phyloP scores from a whole-genome alignment of 768 basidiomycete species.

The Russula olivacea region DNA sequence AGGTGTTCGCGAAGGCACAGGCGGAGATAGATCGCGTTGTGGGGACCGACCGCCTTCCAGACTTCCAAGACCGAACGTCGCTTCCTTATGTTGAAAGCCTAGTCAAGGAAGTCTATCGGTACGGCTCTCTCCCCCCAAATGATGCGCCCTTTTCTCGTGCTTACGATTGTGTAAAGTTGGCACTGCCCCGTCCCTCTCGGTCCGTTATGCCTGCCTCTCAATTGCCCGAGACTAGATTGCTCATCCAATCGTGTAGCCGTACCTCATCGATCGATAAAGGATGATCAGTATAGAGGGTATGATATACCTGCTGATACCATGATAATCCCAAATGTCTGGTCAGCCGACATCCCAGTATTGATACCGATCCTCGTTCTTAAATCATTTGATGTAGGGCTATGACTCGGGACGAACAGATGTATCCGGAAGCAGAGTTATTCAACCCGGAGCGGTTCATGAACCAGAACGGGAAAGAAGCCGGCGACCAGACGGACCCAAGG shows the following conservation, averaged over 20 bases:
- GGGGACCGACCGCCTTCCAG: constrained; percentile 28
- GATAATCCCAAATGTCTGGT: constrained; percentile 26
- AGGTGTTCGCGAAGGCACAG: constrained; percentile 27
- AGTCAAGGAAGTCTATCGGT: constrained; percentile 27
- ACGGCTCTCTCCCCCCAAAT: not conserved
- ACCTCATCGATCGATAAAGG: constrained; percentile 25
- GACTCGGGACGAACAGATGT: constrained; percentile 22
- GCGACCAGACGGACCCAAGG: constrained; percentile 19
- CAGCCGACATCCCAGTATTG: not conserved
- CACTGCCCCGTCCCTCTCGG: constrained; percentile 24
- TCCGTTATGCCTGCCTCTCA: constrained; percentile 3
- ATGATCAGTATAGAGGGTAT: constrained; percentile 24
- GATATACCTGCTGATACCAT: constrained; percentile 23
- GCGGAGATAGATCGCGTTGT: constrained; percentile 29
- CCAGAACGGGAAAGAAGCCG: not conserved
- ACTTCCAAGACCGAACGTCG: constrained; percentile 26
- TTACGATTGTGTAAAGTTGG: constrained; percentile 15
- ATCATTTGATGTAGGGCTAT: constrained; percentile 21
- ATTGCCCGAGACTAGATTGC: not conserved
- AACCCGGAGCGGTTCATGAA: constrained; percentile 25
- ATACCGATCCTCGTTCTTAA: not conserved
- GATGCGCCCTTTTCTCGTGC: not conserved
- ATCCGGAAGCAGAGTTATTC: constrained; percentile 16
- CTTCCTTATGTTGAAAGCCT: constrained; percentile 29
- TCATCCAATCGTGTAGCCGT: constrained; percentile 20